Conservation (phyloP, 768 basidiomycete species). For the Suillus sp. region DNA sequence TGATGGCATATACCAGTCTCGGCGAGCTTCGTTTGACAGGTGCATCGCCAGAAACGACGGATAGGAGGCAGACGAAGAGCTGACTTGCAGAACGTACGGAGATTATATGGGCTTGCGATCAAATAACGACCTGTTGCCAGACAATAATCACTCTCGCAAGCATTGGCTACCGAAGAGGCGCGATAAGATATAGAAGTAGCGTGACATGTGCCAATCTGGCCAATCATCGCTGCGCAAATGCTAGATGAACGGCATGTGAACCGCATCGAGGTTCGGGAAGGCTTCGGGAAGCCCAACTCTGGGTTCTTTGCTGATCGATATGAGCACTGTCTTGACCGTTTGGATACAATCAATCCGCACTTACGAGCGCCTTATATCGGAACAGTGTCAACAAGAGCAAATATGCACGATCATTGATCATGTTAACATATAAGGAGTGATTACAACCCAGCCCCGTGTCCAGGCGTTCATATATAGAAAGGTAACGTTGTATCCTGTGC, state of each 20-base stretch:
- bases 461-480: slow-evolving; percentile 6
- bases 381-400: not conserved
- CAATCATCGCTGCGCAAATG: not conserved
- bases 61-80: slow-evolving; percentile 2
- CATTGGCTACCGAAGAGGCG: not conserved
- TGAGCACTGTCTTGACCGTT: not conserved
- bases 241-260: not conserved
- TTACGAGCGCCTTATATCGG: not conserved
- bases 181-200: slow-evolving; percentile 2
- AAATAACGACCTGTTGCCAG: slow-evolving; percentile 1
- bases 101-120: not conserved
- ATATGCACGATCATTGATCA: not conserved
- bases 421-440: slow-evolving; percentile 1
- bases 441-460: not conserved
- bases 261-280: not conserved
- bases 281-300: not conserved
- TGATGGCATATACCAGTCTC: slow-evolving; percentile 2
- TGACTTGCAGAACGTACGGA: not conserved
- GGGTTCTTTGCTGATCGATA: not conserved
- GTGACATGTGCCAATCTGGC: not conserved
- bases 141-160: slow-evolving; percentile 3
- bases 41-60: not conserved
- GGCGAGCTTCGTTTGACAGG: slow-evolving; percentile 8
- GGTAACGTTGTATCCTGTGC: slow-evolving; percentile 1
- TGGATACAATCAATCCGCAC: not conserved